Evolutionary conservation across 2,329 filamentous ascomycete species (phyloP), one percentile per base, ranked within the genome.

Genomic region (Curvularia hawaiiensis): DNA sequence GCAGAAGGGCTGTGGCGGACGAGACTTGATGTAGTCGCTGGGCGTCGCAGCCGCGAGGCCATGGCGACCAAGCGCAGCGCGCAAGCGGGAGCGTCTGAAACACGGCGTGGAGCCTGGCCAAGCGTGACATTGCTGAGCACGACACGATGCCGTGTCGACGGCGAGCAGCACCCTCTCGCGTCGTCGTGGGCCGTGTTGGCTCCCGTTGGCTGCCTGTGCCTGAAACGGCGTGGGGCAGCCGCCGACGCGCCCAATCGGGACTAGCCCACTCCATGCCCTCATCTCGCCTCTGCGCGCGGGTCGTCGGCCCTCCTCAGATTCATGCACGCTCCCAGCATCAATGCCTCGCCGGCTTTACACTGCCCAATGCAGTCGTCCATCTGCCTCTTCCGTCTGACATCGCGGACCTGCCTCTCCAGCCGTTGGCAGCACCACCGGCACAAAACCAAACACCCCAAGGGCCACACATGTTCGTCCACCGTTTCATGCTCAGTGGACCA

Each of bases 81-180:
- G 66, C 69, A 64, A 58, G 59, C 61, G 59, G 61, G 50, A 50
- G 69, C 66, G 70, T 72, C 64, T 75, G 73, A 76, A 76, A 76
- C 73, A 56, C 12, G 33, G 35, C 47, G 31, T 38, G 33, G 47
- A 49, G 52, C 72, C 74, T 73, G 71, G 72, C 71, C 39, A 30
- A 57, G 58, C 63, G 64, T 61, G 65, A 50, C 62, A 64, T 26
- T 43, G 40, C 69, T 66, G 69, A 71, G 69, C 61, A 52, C 55
- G 24, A 48, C 52, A 60, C 68, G 62, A 68, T 68, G 58, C 64
- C 68, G 58, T 38, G 65, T 70, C 66, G 59, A 63, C 60, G 56
- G 54, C 56, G 31, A 57, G 40, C 50, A 54, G 61, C 39, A 40
- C 50, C 50, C 58, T 50, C 45, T 3, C 26, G 6, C 26, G 6